Percentiles rank a stretch among this genome's conserved stretches.
These are phyloP conservation scores for Tympanopsis confertula DNA, from an alignment of 2,329 filamentous ascomycete species.

Conservation along the genomic window DNA sequence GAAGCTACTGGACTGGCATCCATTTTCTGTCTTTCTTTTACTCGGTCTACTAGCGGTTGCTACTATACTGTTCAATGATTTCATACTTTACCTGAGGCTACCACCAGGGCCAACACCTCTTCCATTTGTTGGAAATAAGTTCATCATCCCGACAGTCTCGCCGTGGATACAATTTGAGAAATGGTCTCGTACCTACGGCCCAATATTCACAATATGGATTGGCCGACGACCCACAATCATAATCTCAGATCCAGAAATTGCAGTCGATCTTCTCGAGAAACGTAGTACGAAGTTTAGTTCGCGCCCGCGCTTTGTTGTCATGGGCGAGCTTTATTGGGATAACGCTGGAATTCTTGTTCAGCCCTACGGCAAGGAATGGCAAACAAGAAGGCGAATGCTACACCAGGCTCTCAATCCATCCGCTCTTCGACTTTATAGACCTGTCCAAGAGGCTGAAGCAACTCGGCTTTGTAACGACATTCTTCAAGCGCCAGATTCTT, in stretches of 20 bases:
- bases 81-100: too few species aligned
- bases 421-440: too few species aligned
- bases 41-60: too few species aligned
- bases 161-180: too few species aligned
- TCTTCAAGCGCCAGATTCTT: background rate
- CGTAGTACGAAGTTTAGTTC: background rate
- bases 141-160: too few species aligned
- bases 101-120: too few species aligned
- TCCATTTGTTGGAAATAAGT: too few species aligned
- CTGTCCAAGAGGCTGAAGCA: background rate
- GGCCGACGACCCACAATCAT: background rate
- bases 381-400: background rate
- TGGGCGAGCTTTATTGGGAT: too few species aligned
- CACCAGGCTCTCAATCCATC: too few species aligned
- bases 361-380: background rate
- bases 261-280: background rate
- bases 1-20: too few species aligned
- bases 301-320: background rate
- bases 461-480: background rate
- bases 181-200: background rate
- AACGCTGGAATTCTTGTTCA: background rate
- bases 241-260: background rate
- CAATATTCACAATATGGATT: background rate
- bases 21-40: too few species aligned
- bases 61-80: too few species aligned